Evolutionary conservation across 2,329 filamentous ascomycete genomes (phyloP).

Genomic region (Tothia fuscella): DNA sequence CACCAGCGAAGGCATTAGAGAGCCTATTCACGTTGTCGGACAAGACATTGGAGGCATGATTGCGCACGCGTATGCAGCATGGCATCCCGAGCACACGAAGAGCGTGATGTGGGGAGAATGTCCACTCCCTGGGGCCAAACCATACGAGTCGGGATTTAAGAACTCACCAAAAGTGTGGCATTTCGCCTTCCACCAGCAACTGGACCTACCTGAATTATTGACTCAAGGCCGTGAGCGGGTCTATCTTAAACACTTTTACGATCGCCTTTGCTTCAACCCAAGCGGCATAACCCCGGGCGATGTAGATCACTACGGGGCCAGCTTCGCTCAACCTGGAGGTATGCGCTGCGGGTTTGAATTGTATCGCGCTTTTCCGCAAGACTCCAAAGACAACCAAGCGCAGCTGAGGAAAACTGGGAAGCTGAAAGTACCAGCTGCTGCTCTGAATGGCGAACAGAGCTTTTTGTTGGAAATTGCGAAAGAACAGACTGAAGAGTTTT

Average conservation of each 20-base stretch:
- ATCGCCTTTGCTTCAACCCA: background rate
- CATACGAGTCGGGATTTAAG: slow-evolving; percentile 24
- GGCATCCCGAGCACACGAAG: slow-evolving; percentile 22
- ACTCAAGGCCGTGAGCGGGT: slow-evolving; percentile 26
- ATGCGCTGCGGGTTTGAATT: slow-evolving; percentile 21
- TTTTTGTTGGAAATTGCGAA: slow-evolving; percentile 15
- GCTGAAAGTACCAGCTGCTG: slow-evolving; percentile 17
- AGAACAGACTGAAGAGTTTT: slow-evolving; percentile 7
- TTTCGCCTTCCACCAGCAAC: slow-evolving; percentile 31
- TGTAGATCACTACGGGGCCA: background rate
- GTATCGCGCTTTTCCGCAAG: slow-evolving; percentile 24
- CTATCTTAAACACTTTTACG: background rate
- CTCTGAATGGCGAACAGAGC: slow-evolving; percentile 18
- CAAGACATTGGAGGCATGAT: slow-evolving; percentile 40
- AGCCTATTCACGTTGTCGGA: slow-evolving; percentile 32
- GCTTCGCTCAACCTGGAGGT: slow-evolving; percentile 21
- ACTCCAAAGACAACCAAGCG: slow-evolving; percentile 18
- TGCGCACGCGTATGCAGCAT: slow-evolving; percentile 29
- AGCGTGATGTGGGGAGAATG: slow-evolving; percentile 33
- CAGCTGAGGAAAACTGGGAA: slow-evolving; percentile 17
- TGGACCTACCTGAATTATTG: slow-evolving; percentile 28
- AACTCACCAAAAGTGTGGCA: slow-evolving; percentile 24
- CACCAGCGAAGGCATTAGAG: no score
- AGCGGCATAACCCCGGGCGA: background rate
- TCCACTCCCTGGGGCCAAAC: slow-evolving; percentile 26